These are phyloP conservation scores for Scolecobasidium constrictum DNA, from an alignment of 2,329 filamentous ascomycete genomes.

Conservation along the genomic window DNA sequence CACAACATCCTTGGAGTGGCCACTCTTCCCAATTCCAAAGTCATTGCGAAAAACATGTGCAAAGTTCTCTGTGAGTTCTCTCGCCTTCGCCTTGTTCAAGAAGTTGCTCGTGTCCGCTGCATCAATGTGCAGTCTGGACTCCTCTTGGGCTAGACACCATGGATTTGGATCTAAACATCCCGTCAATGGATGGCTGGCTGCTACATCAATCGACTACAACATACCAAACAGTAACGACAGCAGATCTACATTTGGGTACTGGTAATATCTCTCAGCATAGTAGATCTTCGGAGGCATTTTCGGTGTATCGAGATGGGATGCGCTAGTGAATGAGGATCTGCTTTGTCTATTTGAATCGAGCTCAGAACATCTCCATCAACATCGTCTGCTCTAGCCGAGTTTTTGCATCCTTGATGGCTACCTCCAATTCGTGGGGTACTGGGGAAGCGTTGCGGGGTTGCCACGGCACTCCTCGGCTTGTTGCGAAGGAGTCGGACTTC, in stretches of 20 bases:
- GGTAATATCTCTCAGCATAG: slow-evolving; percentile 2
- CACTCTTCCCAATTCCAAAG: slow-evolving; percentile 41
- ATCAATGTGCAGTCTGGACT: slow-evolving; percentile 38
- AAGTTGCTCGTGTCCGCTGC: slow-evolving; percentile 42
- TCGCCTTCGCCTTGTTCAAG: slow-evolving; percentile 42
- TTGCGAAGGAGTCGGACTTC: too few relatives aligned
- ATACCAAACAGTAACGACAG: slow-evolving; percentile 1
- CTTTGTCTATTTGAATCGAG: too few relatives aligned
- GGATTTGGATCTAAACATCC: neutral
- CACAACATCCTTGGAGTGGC: slow-evolving; percentile 36
- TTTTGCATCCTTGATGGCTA: too few relatives aligned
- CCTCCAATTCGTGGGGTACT: too few relatives aligned
- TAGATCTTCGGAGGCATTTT: slow-evolving; percentile 4
- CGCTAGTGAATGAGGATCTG: too few relatives aligned
- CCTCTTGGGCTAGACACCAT: neutral
- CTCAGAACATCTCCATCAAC: too few relatives aligned
- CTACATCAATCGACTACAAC: too few relatives aligned
- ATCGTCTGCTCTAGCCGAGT: too few relatives aligned
- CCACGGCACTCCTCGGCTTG: too few relatives aligned
- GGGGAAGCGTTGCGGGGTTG: too few relatives aligned
- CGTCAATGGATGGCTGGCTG: too few relatives aligned
- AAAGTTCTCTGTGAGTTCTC: slow-evolving; percentile 39
- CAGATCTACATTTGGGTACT: neutral
- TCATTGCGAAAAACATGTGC: slow-evolving; percentile 43
- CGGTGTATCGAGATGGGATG: too few relatives aligned